These are phyloP conservation scores for Eurotiales sp. DNA, from an alignment of 2,329 filamentous ascomycete species.

Conservation along the genomic window DNA sequence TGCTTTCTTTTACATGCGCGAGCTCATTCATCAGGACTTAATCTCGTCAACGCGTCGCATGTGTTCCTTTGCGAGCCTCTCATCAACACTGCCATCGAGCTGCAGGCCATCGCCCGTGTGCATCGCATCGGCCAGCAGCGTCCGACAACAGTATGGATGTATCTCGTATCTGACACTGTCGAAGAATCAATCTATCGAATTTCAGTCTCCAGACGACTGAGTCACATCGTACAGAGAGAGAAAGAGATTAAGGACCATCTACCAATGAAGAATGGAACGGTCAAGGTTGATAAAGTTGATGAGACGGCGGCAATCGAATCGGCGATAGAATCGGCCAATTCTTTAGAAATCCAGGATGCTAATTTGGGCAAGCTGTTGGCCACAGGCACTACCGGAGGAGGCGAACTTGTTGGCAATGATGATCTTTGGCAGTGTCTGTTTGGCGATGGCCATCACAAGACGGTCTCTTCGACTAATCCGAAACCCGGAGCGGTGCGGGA, in stretches of 20 bases:
- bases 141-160: conserved; percentile 91
- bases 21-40: conserved; percentile 82
- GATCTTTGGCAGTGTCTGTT: conserved; percentile 92
- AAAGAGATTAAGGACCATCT: conserved; percentile 32
- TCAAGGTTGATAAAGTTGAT: no score
- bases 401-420: conserved; percentile 72
- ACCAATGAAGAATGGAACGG: conserved; percentile 19
- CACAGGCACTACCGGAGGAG: conserved; percentile 62
- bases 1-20: conserved; percentile 88
- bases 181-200: conserved; percentile 90
- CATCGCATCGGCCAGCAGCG: conserved; percentile 89
- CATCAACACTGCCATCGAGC: conserved; percentile 86
- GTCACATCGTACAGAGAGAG: conserved; percentile 62
- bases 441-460: conserved; percentile 50
- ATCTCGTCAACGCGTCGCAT: conserved; percentile 87
- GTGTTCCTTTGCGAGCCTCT: conserved; percentile 93
- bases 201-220: conserved; percentile 71
- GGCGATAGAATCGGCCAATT: conserved; percentile 78
- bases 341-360: conserved; percentile 73
- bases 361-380: conserved; percentile 66
- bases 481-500: conserved; percentile 37
- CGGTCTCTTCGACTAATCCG: conserved; percentile 20
- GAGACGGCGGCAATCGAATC: conserved; percentile 49
- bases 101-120: conserved; percentile 92
- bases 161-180: conserved; percentile 84